A percentile compares a stretch with the other conserved stretches of the same genome.
phyloP scores from a whole-genome alignment of 139 green algal species.

The Chlamydomonas sphaeroides region DNA sequence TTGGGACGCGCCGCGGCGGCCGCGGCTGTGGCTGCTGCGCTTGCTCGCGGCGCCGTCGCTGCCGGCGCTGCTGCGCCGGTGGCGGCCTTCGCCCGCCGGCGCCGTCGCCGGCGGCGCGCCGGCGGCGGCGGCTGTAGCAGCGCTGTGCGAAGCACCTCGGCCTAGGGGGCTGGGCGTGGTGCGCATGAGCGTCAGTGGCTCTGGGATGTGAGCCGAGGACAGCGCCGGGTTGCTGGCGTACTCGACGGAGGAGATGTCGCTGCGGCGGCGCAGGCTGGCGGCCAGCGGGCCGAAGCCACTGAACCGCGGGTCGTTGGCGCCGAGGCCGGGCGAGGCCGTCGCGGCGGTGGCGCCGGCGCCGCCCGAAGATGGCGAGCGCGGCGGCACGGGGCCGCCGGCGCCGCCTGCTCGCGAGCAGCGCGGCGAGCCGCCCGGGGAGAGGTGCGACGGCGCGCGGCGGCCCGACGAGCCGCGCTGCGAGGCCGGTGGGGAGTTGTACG shows the following conservation, averaged over 20 bases:
- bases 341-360: background rate
- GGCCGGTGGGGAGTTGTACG: background rate
- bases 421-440: background rate
- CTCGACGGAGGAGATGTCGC: background rate
- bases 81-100: background rate
- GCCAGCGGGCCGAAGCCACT: background rate
- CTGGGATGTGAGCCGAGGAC: too few relatives aligned
- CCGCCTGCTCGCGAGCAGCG: background rate
- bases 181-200: too few relatives aligned
- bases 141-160: background rate
- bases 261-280: conserved; percentile 22
- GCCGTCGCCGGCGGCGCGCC: background rate
- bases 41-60: background rate
- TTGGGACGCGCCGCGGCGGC: background rate
- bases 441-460: background rate
- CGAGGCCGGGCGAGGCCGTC: background rate
- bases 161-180: conserved; percentile 16
- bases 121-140: background rate
- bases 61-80: background rate
- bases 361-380: background rate
- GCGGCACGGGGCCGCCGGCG: background rate
- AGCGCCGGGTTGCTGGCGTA: too few relatives aligned
- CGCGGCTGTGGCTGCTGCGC: conserved; percentile 18
- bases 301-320: background rate
- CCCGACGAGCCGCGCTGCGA: background rate